Evolutionary conservation across 805 yeast genomes (phyloP).

Genomic region (Hanseniaspora pseudoguilliermondii): DNA sequence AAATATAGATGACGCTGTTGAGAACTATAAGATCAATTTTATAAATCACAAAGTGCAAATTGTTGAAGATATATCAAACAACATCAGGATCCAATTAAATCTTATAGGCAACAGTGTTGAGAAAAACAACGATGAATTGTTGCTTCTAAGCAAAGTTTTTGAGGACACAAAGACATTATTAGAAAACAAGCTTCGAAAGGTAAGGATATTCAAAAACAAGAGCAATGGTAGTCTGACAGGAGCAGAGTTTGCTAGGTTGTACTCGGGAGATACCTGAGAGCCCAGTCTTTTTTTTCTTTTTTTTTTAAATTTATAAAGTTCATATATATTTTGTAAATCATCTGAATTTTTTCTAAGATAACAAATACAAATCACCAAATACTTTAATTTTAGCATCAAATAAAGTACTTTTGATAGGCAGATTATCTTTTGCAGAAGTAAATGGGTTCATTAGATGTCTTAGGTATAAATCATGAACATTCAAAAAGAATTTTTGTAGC

Average conservation of each 20-base stretch:
- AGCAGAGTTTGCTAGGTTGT: background rate
- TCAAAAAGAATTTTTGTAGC: slow-evolving; percentile 71
- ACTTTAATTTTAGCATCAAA: slow-evolving; percentile 65
- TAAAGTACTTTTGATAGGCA: slow-evolving; percentile 19
- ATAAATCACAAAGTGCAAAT: background rate
- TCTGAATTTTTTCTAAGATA: slow-evolving; percentile 10
- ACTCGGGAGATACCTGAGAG: background rate
- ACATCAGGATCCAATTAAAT: background rate
- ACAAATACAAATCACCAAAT: slow-evolving; percentile 66
- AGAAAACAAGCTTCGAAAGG: background rate
- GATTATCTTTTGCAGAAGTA: slow-evolving; percentile 21
- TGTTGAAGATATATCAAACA: background rate
- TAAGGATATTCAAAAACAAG: background rate
- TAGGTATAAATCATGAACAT: slow-evolving; percentile 75
- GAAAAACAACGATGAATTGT: background rate
- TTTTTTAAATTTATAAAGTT: too few species aligned
- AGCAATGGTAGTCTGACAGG: background rate
- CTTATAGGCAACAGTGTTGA: background rate
- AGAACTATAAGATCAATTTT: background rate
- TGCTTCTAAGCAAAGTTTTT: background rate
- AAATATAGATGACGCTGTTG: background rate
- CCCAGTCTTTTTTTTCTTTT: too few species aligned
- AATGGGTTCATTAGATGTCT: slow-evolving; percentile 80
- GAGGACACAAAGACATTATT: background rate
- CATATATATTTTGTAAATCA: too few species aligned